Base-by-base conservation (phyloP, 2,329 filamentous ascomycete species). In the Colletotrichum sp. region DNA sequence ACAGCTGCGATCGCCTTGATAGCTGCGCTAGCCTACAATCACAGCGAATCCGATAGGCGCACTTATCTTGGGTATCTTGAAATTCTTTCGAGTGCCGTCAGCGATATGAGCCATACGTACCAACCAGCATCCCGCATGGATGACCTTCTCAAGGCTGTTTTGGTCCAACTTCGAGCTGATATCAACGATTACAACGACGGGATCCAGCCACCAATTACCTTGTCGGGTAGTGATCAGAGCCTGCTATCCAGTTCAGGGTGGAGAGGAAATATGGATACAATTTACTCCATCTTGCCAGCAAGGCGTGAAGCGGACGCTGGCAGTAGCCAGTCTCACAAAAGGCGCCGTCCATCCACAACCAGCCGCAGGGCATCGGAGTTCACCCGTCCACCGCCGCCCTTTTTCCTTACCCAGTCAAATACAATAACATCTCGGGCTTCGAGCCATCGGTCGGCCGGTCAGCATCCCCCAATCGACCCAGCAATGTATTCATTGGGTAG, bases 41-140 rank as follows among this genome's bases (percentile, higher is more conserved):
- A 80, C 32, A 81, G 77, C 66, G 84, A 84, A 39, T 77, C 82
- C 2, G 85, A 87, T 68, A 81, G 83, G 25, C 82, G 82, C n/a
- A 83, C 81, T 16, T 86, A 86, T 66, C 79, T 87, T 39, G 81
- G 83, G 62, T 90, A 90, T 79, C 86, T 91, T 13, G 88, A 91
- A 81, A 89, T 89, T 43, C 84, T 91, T 3, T 87, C 88, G 0
- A 84, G 86, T 13, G 87, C 88, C 6, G 84, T 91, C 9, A 83
- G 86, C 25, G 89, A 91, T 76, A 90, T 91, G 89, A 85, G 86
- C 62, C 80, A 85, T 25, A 87, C 87, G 2, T 91, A 90, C 79
- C 86, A 90, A 71, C 89, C 89, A 2, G 89, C 89, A 0, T 86
- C 87, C 39, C 85, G 87, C 68, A 91, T 91, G 89, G 87, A 89